Conservation (phyloP, 2,329 filamentous ascomycete genomes). For the Colletotrichum sidae region DNA sequence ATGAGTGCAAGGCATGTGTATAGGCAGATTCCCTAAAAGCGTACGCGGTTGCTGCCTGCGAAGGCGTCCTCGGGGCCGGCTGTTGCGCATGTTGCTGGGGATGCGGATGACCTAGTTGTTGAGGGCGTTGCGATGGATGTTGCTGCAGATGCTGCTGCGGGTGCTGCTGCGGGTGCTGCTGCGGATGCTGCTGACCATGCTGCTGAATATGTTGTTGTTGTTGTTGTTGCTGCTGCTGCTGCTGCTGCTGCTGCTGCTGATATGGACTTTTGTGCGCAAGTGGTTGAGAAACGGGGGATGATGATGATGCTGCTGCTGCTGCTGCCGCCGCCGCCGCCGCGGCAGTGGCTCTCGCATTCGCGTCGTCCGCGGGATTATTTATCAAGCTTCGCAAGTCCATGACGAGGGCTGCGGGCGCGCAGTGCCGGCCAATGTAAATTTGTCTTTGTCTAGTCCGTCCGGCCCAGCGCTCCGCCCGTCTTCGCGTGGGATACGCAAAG, state of each 20-base stretch:
- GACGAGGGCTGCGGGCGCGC: constrained; percentile 31
- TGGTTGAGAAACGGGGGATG: constrained; percentile 23
- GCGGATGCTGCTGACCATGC: constrained; percentile 43
- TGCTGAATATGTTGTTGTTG: constrained; percentile 27
- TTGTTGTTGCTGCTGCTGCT: constrained; percentile 40
- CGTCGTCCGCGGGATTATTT: constrained; percentile 61
- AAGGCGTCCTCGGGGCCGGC: constrained; percentile 41
- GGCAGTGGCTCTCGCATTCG: constrained; percentile 51
- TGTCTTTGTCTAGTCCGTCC: constrained; percentile 10
- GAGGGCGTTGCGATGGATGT: constrained; percentile 5
- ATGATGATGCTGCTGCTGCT: constrained; percentile 24
- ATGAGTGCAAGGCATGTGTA: constrained; percentile 52
- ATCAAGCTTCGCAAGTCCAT: constrained; percentile 68
- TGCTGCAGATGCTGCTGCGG: constrained; percentile 1
- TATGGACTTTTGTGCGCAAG: constrained; percentile 38
- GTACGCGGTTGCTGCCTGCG: constrained; percentile 57
- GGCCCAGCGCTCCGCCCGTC: constrained; percentile 30
- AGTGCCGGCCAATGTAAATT: constrained; percentile 6
- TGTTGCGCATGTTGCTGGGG: constrained; percentile 41
- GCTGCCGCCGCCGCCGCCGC: constrained; percentile 37
- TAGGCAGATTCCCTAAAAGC: constrained; percentile 61
- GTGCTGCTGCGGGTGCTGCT: constrained; percentile 41
- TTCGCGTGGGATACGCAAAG: constrained; percentile 32
- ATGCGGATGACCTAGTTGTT: constrained; percentile 16
- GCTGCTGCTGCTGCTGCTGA: constrained; percentile 47